Conservation (phyloP, 768 basidiomycete species). For the Psilocybe subaeruginosa region DNA sequence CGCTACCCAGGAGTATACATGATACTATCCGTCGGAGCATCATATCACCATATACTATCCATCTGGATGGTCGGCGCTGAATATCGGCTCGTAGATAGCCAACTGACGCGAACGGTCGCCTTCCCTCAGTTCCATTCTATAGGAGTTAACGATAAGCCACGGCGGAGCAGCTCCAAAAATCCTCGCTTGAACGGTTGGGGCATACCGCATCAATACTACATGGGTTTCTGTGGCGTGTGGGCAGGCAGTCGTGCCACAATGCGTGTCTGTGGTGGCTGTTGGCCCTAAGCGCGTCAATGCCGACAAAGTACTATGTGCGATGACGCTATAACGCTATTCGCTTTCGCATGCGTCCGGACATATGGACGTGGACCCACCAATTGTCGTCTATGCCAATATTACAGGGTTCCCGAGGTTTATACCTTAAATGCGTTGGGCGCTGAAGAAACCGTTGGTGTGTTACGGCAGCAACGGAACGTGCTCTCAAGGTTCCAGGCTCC, state of each 20-base stretch:
- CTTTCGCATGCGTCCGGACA: neutral
- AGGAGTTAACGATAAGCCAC: neutral
- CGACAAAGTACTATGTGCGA: neutral
- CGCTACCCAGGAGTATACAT: neutral
- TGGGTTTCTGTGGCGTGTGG: neutral
- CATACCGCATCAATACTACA: neutral
- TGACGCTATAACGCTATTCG: slow-evolving; percentile 10
- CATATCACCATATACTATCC: neutral
- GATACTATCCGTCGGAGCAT: slow-evolving; percentile 5
- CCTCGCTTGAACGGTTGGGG: neutral
- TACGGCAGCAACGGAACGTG: slow-evolving; percentile 13
- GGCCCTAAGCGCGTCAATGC: neutral
- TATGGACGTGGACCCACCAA: slow-evolving; percentile 6
- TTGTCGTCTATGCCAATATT: neutral
- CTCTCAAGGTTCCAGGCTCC: slow-evolving; percentile 2
- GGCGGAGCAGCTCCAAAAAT: neutral
- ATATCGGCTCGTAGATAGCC: neutral
- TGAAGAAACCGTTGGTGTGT: neutral
- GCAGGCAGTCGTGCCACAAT: neutral
- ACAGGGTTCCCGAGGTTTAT: slow-evolving; percentile 8
- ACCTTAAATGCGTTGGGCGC: neutral
- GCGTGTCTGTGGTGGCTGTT: neutral
- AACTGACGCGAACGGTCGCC: neutral
- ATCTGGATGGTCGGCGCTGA: neutral
- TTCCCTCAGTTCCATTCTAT: neutral